Evolutionary conservation across 257 asterid species (phyloP).

Genomic region (Dorcoceras hygrometricum): DNA sequence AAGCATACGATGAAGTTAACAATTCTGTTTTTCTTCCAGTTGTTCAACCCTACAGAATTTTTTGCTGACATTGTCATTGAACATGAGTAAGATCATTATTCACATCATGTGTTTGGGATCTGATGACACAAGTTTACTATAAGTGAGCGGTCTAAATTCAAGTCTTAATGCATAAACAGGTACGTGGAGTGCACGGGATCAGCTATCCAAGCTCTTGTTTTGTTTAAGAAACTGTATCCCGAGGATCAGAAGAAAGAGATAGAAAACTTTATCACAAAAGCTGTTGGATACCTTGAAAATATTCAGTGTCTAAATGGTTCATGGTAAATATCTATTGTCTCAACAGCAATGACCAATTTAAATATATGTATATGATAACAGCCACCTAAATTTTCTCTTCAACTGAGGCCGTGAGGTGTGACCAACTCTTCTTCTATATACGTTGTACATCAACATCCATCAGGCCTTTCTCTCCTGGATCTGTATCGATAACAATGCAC

Average conservation of each 20-base stretch:
- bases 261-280: slow-evolving; percentile 38
- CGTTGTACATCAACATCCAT: neutral
- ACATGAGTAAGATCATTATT: slow-evolving; percentile 38
- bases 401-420: neutral
- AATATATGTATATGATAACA: neutral
- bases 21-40: slow-evolving; percentile 26
- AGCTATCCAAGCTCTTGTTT: slow-evolving; percentile 40
- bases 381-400: neutral
- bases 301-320: slow-evolving; percentile 50
- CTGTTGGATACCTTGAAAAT: slow-evolving; percentile 33
- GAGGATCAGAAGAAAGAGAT: slow-evolving; percentile 40
- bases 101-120: neutral
- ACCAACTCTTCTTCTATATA: neutral
- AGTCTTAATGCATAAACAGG: slow-evolving; percentile 19
- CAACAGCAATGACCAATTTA: neutral
- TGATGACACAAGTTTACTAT: neutral
- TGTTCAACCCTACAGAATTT: slow-evolving; percentile 52
- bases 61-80: slow-evolving; percentile 47
- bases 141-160: neutral
- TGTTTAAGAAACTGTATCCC: slow-evolving; percentile 42
- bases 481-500: neutral
- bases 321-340: slow-evolving; percentile 33
- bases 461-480: neutral
- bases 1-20: neutral
- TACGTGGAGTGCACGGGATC: slow-evolving; percentile 62